Evolutionary conservation across 805 yeast species (phyloP), one percentile per base, ranked within the genome.

Genomic region (Yamadazyma akitaensis): DNA sequence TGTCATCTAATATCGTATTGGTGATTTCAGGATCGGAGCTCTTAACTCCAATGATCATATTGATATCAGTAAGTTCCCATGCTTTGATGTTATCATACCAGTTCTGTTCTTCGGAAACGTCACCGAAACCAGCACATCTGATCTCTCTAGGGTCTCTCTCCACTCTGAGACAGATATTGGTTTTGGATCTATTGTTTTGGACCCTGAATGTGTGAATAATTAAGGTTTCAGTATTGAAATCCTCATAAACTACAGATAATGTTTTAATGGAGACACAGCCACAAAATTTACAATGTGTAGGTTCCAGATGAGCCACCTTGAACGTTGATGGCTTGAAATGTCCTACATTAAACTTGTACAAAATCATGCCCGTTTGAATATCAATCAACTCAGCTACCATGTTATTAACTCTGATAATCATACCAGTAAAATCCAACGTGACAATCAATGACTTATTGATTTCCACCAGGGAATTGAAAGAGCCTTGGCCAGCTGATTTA

Each of bases 101-200:
- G 61, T 81, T 80, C 48, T 80, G 84, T 42, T 79, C 81, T 57
- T 88, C 96, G 16, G 76, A 72, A 7, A 81, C 88, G 1, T 85
- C 79, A 44, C 82, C 88, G 60, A 89, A 86, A 24, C 96, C 96
- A 35, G 85, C 73, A 66, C 97, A 89, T 69, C 96, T 79, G 33
- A 88, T 87, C 65, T 89, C 97, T 57, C 96, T 77, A 2, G 92
- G 88, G 64, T 89, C 97, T 77, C 97, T 84, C 64, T 89, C 97
- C 34, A 87, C 95, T 64, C 96, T 79, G 46, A 89, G 65, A 63
- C 97, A 89, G 35, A 89, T 89, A 54, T 80, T 84, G 47, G 80
- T 85, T 57, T 86, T 85, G 9, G 95, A 89, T 47, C 83, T 73
- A 58, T 85, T 85, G 31, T 52, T 55, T 49, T 83, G 87, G 39